These are phyloP conservation scores for Mycena filopes DNA, from an alignment of 768 basidiomycete genomes.

Conservation along the genomic window DNA sequence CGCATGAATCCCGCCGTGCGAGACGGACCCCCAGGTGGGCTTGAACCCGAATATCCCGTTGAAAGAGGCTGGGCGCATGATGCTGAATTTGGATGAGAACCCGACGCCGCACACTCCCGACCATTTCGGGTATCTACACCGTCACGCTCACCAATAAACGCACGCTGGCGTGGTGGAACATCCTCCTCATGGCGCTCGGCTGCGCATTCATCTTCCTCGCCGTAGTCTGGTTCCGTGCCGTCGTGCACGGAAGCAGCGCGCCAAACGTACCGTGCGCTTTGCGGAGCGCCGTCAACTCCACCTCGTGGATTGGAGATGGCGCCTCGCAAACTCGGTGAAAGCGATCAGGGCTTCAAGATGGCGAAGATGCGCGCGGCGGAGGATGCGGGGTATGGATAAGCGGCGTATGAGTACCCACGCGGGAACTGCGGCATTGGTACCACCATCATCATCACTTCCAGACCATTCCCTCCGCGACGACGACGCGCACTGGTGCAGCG, in stretches of 20 bases:
- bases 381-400: constrained; percentile 52
- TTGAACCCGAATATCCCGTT: constrained; percentile 32
- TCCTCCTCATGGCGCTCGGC: constrained; percentile 84
- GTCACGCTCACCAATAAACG: constrained; percentile 38
- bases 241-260: constrained; percentile 66
- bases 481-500: constrained; percentile 23
- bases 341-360: constrained; percentile 51
- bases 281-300: constrained; percentile 54
- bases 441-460: constrained; percentile 36
- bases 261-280: constrained; percentile 58
- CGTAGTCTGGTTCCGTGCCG: constrained; percentile 77
- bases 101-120: constrained; percentile 60
- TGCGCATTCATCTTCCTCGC: constrained; percentile 81
- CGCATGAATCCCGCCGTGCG: constrained; percentile 30
- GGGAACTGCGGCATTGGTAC: constrained; percentile 34
- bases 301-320: constrained; percentile 53
- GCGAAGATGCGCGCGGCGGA: constrained; percentile 54
- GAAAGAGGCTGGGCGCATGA: constrained; percentile 34
- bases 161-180: constrained; percentile 82
- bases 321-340: constrained; percentile 45
- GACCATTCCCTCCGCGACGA: background rate
- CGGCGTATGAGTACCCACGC: constrained; percentile 43
- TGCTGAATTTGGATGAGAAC: constrained; percentile 38
- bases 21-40: constrained; percentile 34
- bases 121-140: constrained; percentile 59